Conservation (phyloP, 2,329 filamentous ascomycete species). For the Colletotrichum neosansevieriae region DNA sequence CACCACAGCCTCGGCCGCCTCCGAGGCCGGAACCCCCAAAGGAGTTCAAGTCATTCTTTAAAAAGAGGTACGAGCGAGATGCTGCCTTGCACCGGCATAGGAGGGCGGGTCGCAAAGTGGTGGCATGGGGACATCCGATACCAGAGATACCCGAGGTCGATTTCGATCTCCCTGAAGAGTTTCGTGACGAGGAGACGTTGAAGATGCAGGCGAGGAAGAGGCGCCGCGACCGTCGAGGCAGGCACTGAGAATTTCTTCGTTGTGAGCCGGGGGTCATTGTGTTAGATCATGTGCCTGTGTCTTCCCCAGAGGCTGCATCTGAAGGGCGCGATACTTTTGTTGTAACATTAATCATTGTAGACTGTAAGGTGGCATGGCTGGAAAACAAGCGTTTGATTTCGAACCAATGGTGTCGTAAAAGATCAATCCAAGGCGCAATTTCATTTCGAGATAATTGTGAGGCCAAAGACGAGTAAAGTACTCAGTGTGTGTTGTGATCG, state of each 20-base stretch:
- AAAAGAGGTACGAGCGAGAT: slow-evolving; percentile 82
- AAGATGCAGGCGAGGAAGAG: slow-evolving; percentile 72
- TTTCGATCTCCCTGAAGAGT: slow-evolving; percentile 80
- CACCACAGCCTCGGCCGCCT: slow-evolving; percentile 40
- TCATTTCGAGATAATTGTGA: neutral
- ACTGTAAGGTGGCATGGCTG: slow-evolving; percentile 27
- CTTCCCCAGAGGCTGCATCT: slow-evolving; percentile 22
- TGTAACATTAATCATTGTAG: slow-evolving; percentile 38
- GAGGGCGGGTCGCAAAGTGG: slow-evolving; percentile 74
- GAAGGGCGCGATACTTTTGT: slow-evolving; percentile 9
- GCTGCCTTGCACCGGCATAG: slow-evolving; percentile 80
- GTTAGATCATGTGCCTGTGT: slow-evolving; percentile 11
- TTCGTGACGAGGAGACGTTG: slow-evolving; percentile 66
- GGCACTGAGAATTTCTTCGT: slow-evolving; percentile 46
- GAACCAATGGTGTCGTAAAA: neutral
- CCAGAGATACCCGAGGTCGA: slow-evolving; percentile 79
- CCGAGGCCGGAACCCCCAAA: slow-evolving; percentile 57
- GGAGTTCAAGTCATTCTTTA: slow-evolving; percentile 89
- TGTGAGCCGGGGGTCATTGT: neutral
- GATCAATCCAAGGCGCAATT: neutral
- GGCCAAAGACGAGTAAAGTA: neutral
- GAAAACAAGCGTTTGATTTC: slow-evolving; percentile 37
- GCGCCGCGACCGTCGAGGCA: slow-evolving; percentile 69
- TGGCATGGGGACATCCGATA: slow-evolving; percentile 85
- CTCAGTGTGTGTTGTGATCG: neutral